phyloP scores from a whole-genome alignment of 1,139 yeast genomes.

The Yamadazyma diddensiae region DNA sequence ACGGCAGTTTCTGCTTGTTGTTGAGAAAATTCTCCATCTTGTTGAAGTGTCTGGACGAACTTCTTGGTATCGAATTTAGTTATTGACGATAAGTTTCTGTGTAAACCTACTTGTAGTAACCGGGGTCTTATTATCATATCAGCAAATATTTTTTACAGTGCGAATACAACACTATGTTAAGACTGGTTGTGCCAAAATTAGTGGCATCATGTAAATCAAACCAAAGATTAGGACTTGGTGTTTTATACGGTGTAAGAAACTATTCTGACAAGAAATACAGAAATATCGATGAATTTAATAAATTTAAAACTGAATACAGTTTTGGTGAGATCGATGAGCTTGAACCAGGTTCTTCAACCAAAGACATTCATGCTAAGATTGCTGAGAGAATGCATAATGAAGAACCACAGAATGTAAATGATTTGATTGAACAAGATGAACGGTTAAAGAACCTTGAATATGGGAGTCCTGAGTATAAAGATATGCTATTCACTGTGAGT shows the following conservation, averaged over 20 bases:
- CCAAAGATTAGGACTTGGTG: no score
- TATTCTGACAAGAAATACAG: slow-evolving; percentile 9
- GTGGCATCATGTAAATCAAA: no score
- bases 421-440: slow-evolving; percentile 32
- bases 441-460: slow-evolving; percentile 26
- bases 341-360: slow-evolving; percentile 13
- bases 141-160: no score
- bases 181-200: no score
- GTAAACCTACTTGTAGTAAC: background rate
- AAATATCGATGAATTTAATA: slow-evolving; percentile 39
- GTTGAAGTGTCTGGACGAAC: slow-evolving; percentile 65
- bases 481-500: slow-evolving; percentile 28
- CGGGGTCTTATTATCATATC: background rate
- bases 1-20: slow-evolving; percentile 84
- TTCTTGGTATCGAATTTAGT: slow-evolving; percentile 75
- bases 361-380: slow-evolving; percentile 13
- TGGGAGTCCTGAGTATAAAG: slow-evolving; percentile 40
- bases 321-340: slow-evolving; percentile 30
- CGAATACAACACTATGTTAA: no score
- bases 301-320: slow-evolving; percentile 31
- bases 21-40: slow-evolving; percentile 65
- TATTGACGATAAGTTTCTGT: slow-evolving; percentile 20
- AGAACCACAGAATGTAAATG: slow-evolving; percentile 20
- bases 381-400: slow-evolving; percentile 15
- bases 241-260: no score